These are phyloP conservation scores for barrel medic (Medicago truncatula) DNA, from an alignment of 306 rosid genomes.

Conservation along the genomic window DNA sequence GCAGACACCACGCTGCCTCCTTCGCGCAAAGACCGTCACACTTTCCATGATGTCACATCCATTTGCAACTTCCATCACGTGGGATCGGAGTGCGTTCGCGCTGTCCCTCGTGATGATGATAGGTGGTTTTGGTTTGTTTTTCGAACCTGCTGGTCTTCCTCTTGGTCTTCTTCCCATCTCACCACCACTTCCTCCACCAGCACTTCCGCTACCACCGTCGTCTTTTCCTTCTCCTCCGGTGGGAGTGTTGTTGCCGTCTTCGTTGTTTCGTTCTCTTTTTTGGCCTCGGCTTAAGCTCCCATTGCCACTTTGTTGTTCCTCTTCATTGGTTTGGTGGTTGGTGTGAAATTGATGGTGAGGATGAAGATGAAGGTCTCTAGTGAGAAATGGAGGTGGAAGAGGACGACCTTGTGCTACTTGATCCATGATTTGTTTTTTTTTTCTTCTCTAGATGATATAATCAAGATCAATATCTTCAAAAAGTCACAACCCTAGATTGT, in stretches of 20 bases:
- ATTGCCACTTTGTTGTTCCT: slow-evolving; percentile 56
- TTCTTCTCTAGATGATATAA: background rate
- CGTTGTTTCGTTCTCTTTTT: slow-evolving; percentile 70
- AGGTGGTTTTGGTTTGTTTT: slow-evolving; percentile 92
- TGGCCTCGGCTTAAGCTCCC: slow-evolving; percentile 53
- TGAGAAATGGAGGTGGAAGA: slow-evolving; percentile 82
- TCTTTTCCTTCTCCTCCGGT: slow-evolving; percentile 10
- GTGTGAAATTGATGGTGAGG: slow-evolving; percentile 75
- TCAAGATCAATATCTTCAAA: background rate
- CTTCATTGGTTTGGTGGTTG: slow-evolving; percentile 57
- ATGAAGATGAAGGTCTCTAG: slow-evolving; percentile 84
- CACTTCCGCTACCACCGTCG: slow-evolving; percentile 36
- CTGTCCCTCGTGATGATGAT: slow-evolving; percentile 89
- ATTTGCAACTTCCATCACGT: slow-evolving; percentile 82
- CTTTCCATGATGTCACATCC: slow-evolving; percentile 87
- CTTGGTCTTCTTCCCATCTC: slow-evolving; percentile 74
- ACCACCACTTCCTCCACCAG: slow-evolving; percentile 37
- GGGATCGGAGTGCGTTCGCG: slow-evolving; percentile 91
- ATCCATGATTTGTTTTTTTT: slow-evolving; percentile 54
- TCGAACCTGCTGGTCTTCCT: slow-evolving; percentile 88
- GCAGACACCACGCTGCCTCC: slow-evolving; percentile 85
- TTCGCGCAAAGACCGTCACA: slow-evolving; percentile 68
- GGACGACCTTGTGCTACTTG: slow-evolving; percentile 89
- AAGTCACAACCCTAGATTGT: slow-evolving; percentile 38
- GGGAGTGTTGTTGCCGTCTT: slow-evolving; percentile 21